phyloP scores from a whole-genome alignment of 106 monocot species.

The Phalaenopsis aphrodite region DNA sequence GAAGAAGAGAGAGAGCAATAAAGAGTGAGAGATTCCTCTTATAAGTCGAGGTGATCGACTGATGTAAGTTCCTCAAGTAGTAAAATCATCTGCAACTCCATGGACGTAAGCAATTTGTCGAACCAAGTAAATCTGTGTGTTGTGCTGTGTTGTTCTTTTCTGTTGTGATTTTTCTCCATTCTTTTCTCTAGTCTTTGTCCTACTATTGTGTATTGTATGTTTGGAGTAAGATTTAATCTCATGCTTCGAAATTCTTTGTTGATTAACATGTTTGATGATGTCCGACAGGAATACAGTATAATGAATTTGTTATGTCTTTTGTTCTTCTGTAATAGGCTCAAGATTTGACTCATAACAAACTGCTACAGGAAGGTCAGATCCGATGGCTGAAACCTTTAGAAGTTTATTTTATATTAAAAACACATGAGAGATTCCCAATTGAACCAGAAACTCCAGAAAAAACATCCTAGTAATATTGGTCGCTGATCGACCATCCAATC shows the following conservation, averaged over 20 bases:
- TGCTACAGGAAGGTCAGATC: slow-evolving; percentile 40
- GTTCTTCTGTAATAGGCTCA: slow-evolving; percentile 12
- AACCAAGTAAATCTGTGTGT: no score
- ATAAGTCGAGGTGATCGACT: no score
- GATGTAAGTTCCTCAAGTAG: no score
- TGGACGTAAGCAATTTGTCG: no score
- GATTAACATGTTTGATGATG: not conserved
- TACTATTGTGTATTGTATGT: not conserved
- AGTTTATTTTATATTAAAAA: slow-evolving; percentile 59
- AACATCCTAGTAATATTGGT: slow-evolving; percentile 57
- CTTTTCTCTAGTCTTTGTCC: no score
- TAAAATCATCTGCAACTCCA: no score
- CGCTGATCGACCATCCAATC: no score
- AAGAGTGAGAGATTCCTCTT: no score
- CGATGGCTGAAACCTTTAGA: slow-evolving; percentile 84
- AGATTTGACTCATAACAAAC: slow-evolving; percentile 49
- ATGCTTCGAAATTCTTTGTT: not conserved
- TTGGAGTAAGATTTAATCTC: not conserved
- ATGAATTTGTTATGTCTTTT: not conserved
- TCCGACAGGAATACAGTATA: not conserved
- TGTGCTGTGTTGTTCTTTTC: no score
- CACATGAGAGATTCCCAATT: slow-evolving; percentile 41
- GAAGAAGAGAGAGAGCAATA: no score
- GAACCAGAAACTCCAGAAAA: slow-evolving; percentile 26
- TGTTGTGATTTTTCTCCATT: no score